phyloP scores from a whole-genome alignment of 208 protist genomes.

The Trypanosoma scelopori region DNA sequence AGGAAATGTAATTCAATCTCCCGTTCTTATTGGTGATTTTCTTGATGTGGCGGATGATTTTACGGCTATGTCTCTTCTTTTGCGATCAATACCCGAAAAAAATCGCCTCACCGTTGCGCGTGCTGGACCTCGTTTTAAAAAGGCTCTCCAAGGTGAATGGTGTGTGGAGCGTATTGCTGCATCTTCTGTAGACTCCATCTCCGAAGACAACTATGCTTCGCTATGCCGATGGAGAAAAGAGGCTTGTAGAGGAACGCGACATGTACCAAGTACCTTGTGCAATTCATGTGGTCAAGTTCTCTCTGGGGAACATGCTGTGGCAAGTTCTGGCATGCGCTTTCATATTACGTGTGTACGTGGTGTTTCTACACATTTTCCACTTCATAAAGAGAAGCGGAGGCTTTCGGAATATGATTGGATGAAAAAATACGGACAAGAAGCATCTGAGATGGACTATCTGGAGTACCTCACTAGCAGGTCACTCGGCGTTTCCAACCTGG shows the following conservation, averaged over 20 bases:
- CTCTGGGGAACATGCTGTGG: slow-evolving; percentile 16
- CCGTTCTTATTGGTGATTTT: slow-evolving; percentile 34
- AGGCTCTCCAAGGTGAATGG: slow-evolving; percentile 8
- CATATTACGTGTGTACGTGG: slow-evolving; percentile 10
- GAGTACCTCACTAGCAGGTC: slow-evolving; percentile 15
- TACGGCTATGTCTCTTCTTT: slow-evolving; percentile 14
- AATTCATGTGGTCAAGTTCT: slow-evolving; percentile 20
- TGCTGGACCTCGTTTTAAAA: slow-evolving; percentile 22
- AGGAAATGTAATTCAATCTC: slow-evolving; percentile 30
- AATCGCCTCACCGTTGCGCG: slow-evolving; percentile 17
- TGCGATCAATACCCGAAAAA: slow-evolving; percentile 18
- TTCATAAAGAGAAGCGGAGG: not conserved
- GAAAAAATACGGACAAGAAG: not conserved
- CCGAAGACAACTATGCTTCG: slow-evolving; percentile 21
- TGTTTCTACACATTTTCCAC: not conserved
- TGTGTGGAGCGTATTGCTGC: slow-evolving; percentile 15
- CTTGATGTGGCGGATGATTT: slow-evolving; percentile 23
- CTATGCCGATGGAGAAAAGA: not conserved
- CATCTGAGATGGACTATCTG: slow-evolving; percentile 19
- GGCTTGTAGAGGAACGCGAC: slow-evolving; percentile 11
- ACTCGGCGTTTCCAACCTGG: slow-evolving; percentile 12
- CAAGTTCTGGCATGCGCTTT: slow-evolving; percentile 18
- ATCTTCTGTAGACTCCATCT: slow-evolving; percentile 20
- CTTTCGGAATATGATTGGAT: not conserved
- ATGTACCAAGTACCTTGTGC: slow-evolving; percentile 13